Evolutionary conservation across 2,329 filamentous ascomycete species (phyloP).

Genomic region (Grosmannia huntii): DNA sequence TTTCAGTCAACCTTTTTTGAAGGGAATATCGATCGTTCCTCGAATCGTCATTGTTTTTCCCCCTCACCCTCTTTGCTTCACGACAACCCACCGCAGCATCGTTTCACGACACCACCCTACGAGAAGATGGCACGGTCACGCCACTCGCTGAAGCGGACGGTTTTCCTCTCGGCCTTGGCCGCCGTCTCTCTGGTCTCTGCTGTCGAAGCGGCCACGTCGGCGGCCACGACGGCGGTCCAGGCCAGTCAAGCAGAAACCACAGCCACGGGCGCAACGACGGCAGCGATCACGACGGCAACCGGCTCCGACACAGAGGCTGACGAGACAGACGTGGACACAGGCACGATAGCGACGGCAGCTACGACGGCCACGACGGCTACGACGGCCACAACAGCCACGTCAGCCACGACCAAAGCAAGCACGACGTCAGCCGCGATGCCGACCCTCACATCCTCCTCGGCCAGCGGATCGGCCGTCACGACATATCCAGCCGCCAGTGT

Average conservation of each 20-base stretch:
- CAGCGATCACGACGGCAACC: conserved; percentile 1
- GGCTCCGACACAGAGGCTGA: neutral
- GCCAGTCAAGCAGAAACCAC: neutral
- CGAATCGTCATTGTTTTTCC: neutral
- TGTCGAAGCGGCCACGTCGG: conserved; percentile 15
- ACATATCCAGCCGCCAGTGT: conserved; percentile 62
- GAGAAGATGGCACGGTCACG: conserved; percentile 16
- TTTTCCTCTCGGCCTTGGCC: conserved; percentile 18
- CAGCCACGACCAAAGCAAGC: neutral
- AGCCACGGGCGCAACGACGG: conserved; percentile 3
- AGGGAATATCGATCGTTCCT: neutral
- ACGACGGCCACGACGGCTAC: neutral
- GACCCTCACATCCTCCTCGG: conserved; percentile 24
- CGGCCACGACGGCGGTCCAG: neutral
- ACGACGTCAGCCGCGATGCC: conserved; percentile 20
- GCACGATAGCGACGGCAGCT: conserved; percentile 1
- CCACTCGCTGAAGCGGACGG: conserved; percentile 20
- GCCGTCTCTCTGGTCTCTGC: conserved; percentile 16
- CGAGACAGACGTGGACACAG: neutral
- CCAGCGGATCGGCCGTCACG: conserved; percentile 21
- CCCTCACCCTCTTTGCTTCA: neutral
- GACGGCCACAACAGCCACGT: conserved; percentile 2
- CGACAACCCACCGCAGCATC: neutral
- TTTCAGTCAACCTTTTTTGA: neutral
- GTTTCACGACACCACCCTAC: neutral